A percentile compares a stretch with the other conserved stretches of the same genome.
phyloP scores from a whole-genome alignment of 1,139 yeast genomes.

The Yamadazyma dendronema region DNA sequence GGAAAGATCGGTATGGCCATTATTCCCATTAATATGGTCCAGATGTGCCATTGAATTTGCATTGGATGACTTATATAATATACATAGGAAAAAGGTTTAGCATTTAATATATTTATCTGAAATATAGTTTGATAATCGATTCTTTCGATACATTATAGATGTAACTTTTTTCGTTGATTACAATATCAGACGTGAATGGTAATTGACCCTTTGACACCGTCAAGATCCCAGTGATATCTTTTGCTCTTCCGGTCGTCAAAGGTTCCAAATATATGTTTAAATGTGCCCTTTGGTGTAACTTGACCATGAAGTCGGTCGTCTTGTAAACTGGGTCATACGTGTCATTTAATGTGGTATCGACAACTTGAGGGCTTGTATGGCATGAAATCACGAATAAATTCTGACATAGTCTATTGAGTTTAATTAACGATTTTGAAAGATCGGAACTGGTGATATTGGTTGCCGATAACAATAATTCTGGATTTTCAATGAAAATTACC shows the following conservation, averaged over 20 bases:
- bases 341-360: constrained; percentile 29
- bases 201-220: constrained; percentile 54
- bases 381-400: constrained; percentile 34
- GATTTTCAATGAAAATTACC: constrained; percentile 43
- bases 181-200: constrained; percentile 20
- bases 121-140: constrained; percentile 42
- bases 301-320: constrained; percentile 46
- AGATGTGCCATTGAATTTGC: constrained; percentile 90
- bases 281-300: constrained; percentile 49
- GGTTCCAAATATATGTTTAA: constrained; percentile 59
- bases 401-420: constrained; percentile 33
- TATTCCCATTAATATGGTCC: constrained; percentile 80
- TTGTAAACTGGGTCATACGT: constrained; percentile 34
- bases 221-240: constrained; percentile 75
- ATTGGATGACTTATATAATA: constrained; percentile 69
- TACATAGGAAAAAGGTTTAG: constrained; percentile 36
- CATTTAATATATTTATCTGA: constrained; percentile 31
- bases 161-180: constrained; percentile 56
- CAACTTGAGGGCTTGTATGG: constrained; percentile 39
- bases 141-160: constrained; percentile 63
- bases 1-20: constrained; percentile 92
- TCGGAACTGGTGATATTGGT: constrained; percentile 33
- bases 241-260: constrained; percentile 76
- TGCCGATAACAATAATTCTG: constrained; percentile 50
- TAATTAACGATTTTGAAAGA: constrained; percentile 33